Percentiles rank a stretch among this genome's conserved stretches.
phyloP scores from a whole-genome alignment of 441 rosid genomes.

The Eutrema salsugineum region DNA sequence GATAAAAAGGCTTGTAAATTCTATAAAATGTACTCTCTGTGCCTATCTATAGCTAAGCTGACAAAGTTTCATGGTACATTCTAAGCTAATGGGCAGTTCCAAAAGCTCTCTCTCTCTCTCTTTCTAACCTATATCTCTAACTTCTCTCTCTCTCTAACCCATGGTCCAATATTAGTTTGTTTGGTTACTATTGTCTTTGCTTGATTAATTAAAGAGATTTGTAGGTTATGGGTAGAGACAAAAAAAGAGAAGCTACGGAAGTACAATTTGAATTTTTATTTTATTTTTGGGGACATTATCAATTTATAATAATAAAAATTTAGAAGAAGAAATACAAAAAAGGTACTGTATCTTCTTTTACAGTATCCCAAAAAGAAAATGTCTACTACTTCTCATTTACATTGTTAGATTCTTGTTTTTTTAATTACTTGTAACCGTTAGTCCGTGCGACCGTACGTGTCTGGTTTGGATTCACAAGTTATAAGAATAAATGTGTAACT shows the following conservation, averaged over 20 bases:
- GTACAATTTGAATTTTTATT: not conserved
- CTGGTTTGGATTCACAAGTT: not conserved
- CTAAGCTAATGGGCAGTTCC: conserved; percentile 19
- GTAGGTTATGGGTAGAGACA: conserved; percentile 26
- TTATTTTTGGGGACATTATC: not conserved
- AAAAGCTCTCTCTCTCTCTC: not conserved
- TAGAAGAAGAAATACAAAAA: not conserved
- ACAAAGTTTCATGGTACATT: conserved; percentile 30
- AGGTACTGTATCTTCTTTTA: not conserved
- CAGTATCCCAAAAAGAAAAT: not conserved
- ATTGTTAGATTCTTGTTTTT: conserved; percentile 5
- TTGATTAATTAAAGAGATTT: conserved; percentile 17
- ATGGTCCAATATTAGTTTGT: conserved; percentile 31
- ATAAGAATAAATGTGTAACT: not conserved
- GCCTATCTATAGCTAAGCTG: conserved; percentile 28
- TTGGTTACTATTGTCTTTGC: conserved; percentile 27
- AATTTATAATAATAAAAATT: not conserved
- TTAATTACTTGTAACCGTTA: conserved; percentile 7
- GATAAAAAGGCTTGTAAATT: not conserved
- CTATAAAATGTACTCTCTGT: conserved; percentile 18
- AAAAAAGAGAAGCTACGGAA: conserved; percentile 23
- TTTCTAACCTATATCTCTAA: not conserved
- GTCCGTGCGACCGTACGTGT: conserved; percentile 16
- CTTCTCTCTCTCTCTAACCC: not conserved
- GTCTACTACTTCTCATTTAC: not conserved